Evolutionary conservation across 2,329 filamentous ascomycete genomes (phyloP).

Genomic region (Fusarium sp.): DNA sequence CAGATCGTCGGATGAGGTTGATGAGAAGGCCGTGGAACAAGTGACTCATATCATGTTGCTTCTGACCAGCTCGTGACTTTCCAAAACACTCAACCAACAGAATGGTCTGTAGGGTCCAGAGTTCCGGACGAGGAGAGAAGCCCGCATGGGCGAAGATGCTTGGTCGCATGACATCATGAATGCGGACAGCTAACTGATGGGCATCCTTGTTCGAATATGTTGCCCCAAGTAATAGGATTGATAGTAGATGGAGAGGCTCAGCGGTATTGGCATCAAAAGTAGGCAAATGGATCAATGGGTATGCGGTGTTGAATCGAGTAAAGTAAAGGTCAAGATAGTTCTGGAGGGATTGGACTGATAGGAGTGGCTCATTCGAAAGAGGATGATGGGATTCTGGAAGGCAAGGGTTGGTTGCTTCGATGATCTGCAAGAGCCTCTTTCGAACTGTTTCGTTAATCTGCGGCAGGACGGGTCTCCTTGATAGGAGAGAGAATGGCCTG

Average conservation of each 20-base stretch:
- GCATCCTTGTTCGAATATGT: conserved; percentile 70
- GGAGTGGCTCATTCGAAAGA: conserved; percentile 60
- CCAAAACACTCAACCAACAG: conserved; percentile 73
- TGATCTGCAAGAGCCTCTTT: conserved; percentile 59
- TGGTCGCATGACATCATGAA: conserved; percentile 69
- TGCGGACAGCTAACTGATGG: conserved; percentile 70
- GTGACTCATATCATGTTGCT: conserved; percentile 73
- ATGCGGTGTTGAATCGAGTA: conserved; percentile 68
- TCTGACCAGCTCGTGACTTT: conserved; percentile 71
- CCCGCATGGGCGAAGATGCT: conserved; percentile 68
- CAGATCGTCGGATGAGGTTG: conserved; percentile 52
- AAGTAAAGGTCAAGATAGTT: conserved; percentile 71
- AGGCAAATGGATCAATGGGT: conserved; percentile 68
- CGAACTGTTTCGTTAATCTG: conserved; percentile 52
- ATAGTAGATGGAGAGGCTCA: conserved; percentile 64
- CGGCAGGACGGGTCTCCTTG: conserved; percentile 34
- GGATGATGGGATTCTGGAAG: conserved; percentile 53
- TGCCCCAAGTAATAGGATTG: conserved; percentile 69
- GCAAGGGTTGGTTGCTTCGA: conserved; percentile 61
- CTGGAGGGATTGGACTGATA: conserved; percentile 64
- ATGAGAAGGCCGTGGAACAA: conserved; percentile 58
- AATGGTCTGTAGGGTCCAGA: conserved; percentile 72
- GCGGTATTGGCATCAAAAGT: conserved; percentile 64
- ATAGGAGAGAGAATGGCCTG: conserved; percentile 45
- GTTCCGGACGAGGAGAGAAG: conserved; percentile 68